Evolutionary conservation across 805 yeast species (phyloP).

Genomic region (Monosporozyma siamensis): DNA sequence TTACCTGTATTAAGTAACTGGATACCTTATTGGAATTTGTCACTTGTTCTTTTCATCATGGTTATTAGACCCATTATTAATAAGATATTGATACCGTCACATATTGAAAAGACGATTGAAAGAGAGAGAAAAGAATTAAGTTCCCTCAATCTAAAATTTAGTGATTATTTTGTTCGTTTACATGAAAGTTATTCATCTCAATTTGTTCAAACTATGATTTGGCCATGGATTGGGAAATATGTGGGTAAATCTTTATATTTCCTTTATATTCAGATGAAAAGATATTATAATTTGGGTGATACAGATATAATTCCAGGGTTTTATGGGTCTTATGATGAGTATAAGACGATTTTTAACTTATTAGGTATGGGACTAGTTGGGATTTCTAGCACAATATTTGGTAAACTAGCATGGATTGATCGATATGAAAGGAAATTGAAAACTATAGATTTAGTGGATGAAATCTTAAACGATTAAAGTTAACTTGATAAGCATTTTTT

Average conservation of each 20-base stretch:
- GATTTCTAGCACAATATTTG: constrained; percentile 10
- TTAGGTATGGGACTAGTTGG: constrained; percentile 20
- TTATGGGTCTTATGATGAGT: constrained; percentile 15
- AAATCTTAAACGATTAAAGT: not conserved
- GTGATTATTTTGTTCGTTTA: constrained; percentile 1
- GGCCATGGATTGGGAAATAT: constrained; percentile 17
- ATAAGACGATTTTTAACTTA: constrained; percentile 18
- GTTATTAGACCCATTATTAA: not conserved
- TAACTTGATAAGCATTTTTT: not conserved
- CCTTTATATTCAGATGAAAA: constrained; percentile 7
- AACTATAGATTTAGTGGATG: not conserved
- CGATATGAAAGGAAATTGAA: not conserved
- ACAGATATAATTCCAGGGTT: constrained; percentile 1
- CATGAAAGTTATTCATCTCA: not conserved
- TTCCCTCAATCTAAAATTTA: not conserved
- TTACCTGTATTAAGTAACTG: constrained; percentile 2
- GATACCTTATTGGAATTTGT: not conserved
- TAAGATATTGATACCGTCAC: not conserved
- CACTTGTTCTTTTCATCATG: not conserved
- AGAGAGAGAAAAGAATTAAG: not conserved
- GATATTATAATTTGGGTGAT: constrained; percentile 3
- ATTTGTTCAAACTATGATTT: constrained; percentile 4
- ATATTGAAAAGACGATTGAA: not conserved
- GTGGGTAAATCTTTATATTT: constrained; percentile 9
- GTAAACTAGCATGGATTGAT: constrained; percentile 5